These are phyloP conservation scores for Coemansia sp. DNA, from an alignment of 192 early-diverging fungal genomes.

Conservation along the genomic window DNA sequence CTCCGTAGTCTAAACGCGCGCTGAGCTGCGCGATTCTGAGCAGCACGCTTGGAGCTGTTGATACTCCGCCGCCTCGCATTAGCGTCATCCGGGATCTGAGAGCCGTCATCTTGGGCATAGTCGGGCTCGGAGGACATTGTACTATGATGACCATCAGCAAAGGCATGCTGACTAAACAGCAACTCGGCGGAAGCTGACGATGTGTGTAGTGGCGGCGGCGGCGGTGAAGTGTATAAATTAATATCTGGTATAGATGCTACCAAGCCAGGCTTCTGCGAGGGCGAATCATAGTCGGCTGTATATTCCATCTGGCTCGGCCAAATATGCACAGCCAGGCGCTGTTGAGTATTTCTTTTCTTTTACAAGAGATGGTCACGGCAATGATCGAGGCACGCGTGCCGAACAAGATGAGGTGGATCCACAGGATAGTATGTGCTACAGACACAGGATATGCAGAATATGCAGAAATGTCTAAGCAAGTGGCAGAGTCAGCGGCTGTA, in stretches of 20 bases:
- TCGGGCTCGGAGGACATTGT: slow-evolving; percentile 28
- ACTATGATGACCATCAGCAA: slow-evolving; percentile 21
- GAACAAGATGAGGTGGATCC: neutral
- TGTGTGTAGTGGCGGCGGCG: slow-evolving; percentile 9
- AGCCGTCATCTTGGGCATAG: slow-evolving; percentile 28
- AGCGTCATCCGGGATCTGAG: slow-evolving; percentile 23
- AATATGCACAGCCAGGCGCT: slow-evolving; percentile 6
- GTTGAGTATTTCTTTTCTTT: neutral
- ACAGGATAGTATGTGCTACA: neutral
- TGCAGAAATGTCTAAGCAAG: slow-evolving; percentile 2
- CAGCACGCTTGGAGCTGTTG: slow-evolving; percentile 57
- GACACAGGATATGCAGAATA: neutral
- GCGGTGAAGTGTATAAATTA: slow-evolving; percentile 12
- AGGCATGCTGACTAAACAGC: slow-evolving; percentile 7
- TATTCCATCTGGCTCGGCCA: slow-evolving; percentile 31
- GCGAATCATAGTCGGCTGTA: slow-evolving; percentile 19
- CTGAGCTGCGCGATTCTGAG: slow-evolving; percentile 55
- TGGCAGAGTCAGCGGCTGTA: neutral
- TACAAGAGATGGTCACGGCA: neutral
- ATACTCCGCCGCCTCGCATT: slow-evolving; percentile 40
- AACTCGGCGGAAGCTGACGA: slow-evolving; percentile 12
- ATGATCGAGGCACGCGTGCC: neutral
- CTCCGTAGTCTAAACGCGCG: slow-evolving; percentile 52
- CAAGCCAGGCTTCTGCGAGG: slow-evolving; percentile 28
- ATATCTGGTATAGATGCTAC: slow-evolving; percentile 33